These are phyloP conservation scores for Annulohypoxylon bovei DNA, from an alignment of 495 filamentous ascomycete species.

Conservation along the genomic window DNA sequence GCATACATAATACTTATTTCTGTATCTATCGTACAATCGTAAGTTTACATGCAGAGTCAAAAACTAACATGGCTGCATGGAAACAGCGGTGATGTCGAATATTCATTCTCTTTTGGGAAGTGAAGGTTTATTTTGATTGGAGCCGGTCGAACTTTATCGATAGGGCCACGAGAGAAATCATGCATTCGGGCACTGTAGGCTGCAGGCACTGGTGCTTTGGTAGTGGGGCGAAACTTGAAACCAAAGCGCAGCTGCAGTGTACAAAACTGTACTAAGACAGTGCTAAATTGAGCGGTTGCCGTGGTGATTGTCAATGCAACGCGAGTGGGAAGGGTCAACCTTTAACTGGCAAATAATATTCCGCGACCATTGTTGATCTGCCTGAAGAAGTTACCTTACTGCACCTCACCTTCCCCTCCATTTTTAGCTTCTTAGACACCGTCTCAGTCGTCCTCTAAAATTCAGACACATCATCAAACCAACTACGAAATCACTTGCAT, in stretches of 20 bases:
- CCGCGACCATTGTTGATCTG: slow-evolving; percentile 35
- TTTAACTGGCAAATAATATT: slow-evolving; percentile 31
- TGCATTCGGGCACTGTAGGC: background rate
- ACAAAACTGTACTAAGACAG: background rate
- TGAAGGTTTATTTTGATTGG: slow-evolving; percentile 42
- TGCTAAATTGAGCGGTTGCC: slow-evolving; percentile 32
- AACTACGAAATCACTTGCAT: slow-evolving; percentile 39
- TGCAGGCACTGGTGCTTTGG: background rate
- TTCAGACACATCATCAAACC: slow-evolving; percentile 30
- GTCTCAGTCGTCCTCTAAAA: slow-evolving; percentile 34
- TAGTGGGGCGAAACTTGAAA: slow-evolving; percentile 36
- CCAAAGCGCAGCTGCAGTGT: background rate
- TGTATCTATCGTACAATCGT: too few relatives aligned
- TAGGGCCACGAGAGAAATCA: slow-evolving; percentile 6
- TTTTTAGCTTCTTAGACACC: slow-evolving; percentile 31
- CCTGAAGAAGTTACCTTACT: slow-evolving; percentile 24
- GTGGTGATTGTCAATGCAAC: slow-evolving; percentile 30
- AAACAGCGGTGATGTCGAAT: slow-evolving; percentile 25
- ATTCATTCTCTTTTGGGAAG: slow-evolving; percentile 34
- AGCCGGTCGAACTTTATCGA: slow-evolving; percentile 17
- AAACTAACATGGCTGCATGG: background rate
- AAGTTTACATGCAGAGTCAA: background rate
- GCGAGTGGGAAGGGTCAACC: background rate
- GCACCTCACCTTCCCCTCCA: slow-evolving; percentile 41
- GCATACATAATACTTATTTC: background rate